phyloP scores from a whole-genome alignment of 1,284 basidiomycete species.

The Trichosporon faecale region DNA sequence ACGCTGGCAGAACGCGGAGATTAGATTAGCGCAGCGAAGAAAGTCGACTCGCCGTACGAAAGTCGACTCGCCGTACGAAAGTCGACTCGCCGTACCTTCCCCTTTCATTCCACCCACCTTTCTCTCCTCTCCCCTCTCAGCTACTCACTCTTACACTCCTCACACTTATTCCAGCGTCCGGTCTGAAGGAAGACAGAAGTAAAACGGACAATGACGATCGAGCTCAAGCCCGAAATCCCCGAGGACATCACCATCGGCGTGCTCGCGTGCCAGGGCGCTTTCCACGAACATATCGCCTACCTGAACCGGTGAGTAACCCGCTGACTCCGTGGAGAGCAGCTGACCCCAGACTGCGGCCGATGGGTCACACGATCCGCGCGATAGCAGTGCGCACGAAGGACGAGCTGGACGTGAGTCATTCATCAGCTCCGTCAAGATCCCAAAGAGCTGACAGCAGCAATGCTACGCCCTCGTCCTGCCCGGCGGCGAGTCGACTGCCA shows the following conservation, averaged over 20 bases:
- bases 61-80: neutral
- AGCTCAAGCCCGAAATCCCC: neutral
- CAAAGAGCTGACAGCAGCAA: conserved; percentile 28
- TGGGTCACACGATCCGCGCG: conserved; percentile 32
- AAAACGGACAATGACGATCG: conserved; percentile 16
- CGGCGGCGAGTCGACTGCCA: conserved; percentile 89
- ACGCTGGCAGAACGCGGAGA: neutral
- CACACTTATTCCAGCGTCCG: too few species aligned
- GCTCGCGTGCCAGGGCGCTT: conserved; percentile 84
- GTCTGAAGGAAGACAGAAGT: too few species aligned
- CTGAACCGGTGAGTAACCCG: conserved; percentile 38
- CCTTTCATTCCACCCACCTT: neutral
- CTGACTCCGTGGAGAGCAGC: neutral
- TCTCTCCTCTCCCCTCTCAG: too few species aligned
- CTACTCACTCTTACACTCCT: too few species aligned
- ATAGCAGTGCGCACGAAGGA: conserved; percentile 68
- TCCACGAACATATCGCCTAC: conserved; percentile 69
- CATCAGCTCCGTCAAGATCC: neutral
- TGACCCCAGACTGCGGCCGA: conserved; percentile 29
- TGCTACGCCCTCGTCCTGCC: conserved; percentile 91
- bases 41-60: neutral
- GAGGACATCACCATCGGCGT: conserved; percentile 21
- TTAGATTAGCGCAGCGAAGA: neutral
- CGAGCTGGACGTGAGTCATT: conserved; percentile 60
- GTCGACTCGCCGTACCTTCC: neutral